These are phyloP conservation scores for Blastocladiella emersonii DNA, from an alignment of 371 early-diverging fungal genomes.

Conservation along the genomic window DNA sequence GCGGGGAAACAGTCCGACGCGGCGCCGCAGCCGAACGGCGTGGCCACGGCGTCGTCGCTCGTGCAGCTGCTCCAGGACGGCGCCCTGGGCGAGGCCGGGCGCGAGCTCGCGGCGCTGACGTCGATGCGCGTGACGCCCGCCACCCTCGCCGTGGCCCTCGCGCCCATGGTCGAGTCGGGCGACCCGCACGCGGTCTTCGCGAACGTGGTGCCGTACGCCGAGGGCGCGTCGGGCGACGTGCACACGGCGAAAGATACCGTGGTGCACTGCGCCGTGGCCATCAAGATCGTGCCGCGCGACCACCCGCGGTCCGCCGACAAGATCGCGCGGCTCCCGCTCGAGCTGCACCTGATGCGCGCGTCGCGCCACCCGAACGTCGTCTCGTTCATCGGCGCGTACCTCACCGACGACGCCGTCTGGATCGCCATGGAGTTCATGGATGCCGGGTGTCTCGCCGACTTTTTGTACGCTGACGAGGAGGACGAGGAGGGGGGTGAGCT, in stretches of 20 bases:
- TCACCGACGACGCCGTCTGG: background rate
- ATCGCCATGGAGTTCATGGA: background rate
- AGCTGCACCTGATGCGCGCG: background rate
- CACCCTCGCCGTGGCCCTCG: background rate
- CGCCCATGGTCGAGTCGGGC: background rate
- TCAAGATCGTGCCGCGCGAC: slow-evolving; percentile 1
- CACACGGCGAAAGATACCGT: background rate
- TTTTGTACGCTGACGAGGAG: background rate
- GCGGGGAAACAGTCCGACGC: background rate
- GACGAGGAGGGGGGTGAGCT: background rate
- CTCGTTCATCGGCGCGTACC: background rate
- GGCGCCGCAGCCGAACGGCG: background rate
- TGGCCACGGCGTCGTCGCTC: background rate
- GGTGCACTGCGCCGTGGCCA: background rate
- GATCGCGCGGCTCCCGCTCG: background rate
- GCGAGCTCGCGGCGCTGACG: background rate
- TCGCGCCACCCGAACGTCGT: background rate
- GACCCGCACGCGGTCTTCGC: background rate
- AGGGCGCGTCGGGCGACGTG: slow-evolving; percentile 2
- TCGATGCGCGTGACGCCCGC: background rate
- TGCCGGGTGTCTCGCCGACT: background rate
- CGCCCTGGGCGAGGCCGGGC: background rate
- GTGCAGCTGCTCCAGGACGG: background rate
- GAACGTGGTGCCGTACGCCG: background rate
- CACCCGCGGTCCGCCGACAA: background rate